Base-by-base conservation (phyloP, 192 early-diverging fungal species). In the Chytriomyces sp. region DNA sequence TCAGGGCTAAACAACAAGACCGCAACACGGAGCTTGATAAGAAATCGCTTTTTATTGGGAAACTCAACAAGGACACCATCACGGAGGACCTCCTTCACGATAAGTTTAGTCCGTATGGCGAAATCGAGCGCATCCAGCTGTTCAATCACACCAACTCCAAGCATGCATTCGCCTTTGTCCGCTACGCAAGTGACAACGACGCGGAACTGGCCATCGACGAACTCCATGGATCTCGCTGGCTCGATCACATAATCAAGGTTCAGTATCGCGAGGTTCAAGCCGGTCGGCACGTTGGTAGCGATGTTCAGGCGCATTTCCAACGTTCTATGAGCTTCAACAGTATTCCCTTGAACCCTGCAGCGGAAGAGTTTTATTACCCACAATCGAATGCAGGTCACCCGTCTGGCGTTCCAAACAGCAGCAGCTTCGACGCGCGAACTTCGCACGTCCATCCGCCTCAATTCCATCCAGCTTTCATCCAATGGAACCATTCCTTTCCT, bases 201-300 rank as follows among this genome's bases (percentile, higher is more conserved):
- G 68, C 68, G 5, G 56, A 59, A 25, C 56, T 70, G 0, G 68
- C 68, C 25, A 70, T 70, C 33, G 68, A 70, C 36, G 68, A 70
- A 37, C 22, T 38, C 8, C 68, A 70, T 32, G 68, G 68, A 8
- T 39, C 34, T 8, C 19, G 52, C 19, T 70, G 68, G 68, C 56
- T 70, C 5, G 68, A 59, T 22, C 12, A 39, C 10, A 59, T 70
- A 54, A 70, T 70, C 39, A 70, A 70, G 40, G 68, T 70, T 1
- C 37, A 59, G 39, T 70, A 59, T 31, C 68, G 68, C 25, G 68
- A 70, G 41, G 56, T 58, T 14, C 17, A 58, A 14, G 28, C 56
- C 56, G 28, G 19, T 26, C 26, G 19, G 17, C 2, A 2, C 28
- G 1, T 32, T 26, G 2, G 44, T 14, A 49, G 22, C 2, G 17